Evolutionary conservation across 1,284 basidiomycete genomes (phyloP).

Genomic region (Ganoderma multipileum): DNA sequence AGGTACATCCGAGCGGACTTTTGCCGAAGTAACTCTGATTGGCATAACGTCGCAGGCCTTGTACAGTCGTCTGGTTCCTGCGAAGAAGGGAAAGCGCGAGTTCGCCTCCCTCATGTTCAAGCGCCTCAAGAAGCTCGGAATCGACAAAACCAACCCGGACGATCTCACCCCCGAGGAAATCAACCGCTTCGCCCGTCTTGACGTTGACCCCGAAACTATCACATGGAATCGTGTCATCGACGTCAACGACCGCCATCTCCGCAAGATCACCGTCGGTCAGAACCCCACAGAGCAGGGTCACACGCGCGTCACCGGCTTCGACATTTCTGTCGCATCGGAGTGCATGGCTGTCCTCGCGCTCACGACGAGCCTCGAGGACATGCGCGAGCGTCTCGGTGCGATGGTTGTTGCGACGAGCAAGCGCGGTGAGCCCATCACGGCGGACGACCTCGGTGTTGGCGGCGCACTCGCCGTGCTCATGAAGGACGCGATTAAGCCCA

Average conservation of each 20-base stretch:
- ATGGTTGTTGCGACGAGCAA: constrained; percentile 99
- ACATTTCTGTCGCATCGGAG: constrained; percentile 97
- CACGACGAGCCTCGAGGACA: constrained; percentile 88
- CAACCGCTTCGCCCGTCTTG: constrained; percentile 88
- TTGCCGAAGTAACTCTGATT: too few species aligned
- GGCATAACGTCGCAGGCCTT: constrained; percentile 58
- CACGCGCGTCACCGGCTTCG: constrained; percentile 91
- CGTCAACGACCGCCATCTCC: constrained; percentile 96
- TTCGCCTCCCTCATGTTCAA: constrained; percentile 98
- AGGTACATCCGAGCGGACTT: constrained; percentile 50
- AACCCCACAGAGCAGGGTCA: constrained; percentile 91
- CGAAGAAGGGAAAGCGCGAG: constrained; percentile 93
- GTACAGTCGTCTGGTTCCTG: constrained; percentile 91
- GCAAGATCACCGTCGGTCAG: constrained; percentile 93
- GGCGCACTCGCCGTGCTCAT: constrained; percentile 97
- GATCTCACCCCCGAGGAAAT: constrained; percentile 95
- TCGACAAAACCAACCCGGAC: constrained; percentile 93
- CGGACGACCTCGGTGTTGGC: constrained; percentile 96
- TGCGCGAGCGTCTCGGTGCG: constrained; percentile 89
- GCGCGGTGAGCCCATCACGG: constrained; percentile 91
- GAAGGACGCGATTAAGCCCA: constrained; percentile 99
- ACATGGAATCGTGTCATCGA: constrained; percentile 99
- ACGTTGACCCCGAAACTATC: constrained; percentile 91
- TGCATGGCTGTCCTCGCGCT: constrained; percentile 98
- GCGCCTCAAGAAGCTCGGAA: constrained; percentile 94